Conservation (phyloP, 305 asterid genomes). For the Salvia sclarea region DNA sequence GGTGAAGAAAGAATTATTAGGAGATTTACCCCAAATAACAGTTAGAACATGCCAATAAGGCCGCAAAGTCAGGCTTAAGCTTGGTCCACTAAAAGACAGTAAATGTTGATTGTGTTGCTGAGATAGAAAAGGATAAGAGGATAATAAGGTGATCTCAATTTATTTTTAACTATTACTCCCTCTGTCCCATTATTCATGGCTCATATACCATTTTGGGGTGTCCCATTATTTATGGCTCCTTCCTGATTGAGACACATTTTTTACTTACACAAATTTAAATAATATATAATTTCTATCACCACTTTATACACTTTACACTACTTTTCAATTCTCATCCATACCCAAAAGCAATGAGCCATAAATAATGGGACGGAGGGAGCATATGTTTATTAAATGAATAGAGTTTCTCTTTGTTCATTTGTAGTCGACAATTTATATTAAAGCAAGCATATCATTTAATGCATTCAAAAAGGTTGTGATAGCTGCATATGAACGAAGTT, state of each 20-base stretch:
- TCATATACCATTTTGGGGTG: too few species aligned
- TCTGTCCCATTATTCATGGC: too few species aligned
- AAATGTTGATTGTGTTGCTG: background rate
- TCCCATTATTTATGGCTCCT: too few species aligned
- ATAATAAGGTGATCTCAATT: background rate
- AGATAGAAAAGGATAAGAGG: background rate
- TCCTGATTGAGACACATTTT: too few species aligned
- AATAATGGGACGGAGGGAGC: too few species aligned
- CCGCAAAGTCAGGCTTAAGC: background rate
- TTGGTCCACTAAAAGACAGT: background rate
- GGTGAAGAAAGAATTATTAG: background rate
- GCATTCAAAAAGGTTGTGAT: background rate
- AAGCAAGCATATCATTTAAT: background rate
- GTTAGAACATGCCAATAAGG: background rate
- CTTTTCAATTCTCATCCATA: too few species aligned
- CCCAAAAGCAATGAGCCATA: too few species aligned
- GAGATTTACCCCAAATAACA: background rate
- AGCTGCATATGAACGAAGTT: background rate
- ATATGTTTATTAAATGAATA: background rate
- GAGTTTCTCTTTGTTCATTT: background rate
- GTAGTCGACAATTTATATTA: slow-evolving; percentile 1
- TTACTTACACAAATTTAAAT: too few species aligned
- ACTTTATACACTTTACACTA: too few species aligned
- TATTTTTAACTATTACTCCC: background rate
- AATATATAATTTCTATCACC: too few species aligned